phyloP scores from a whole-genome alignment of 306 rosid species.

The Nissolia schottii region DNA sequence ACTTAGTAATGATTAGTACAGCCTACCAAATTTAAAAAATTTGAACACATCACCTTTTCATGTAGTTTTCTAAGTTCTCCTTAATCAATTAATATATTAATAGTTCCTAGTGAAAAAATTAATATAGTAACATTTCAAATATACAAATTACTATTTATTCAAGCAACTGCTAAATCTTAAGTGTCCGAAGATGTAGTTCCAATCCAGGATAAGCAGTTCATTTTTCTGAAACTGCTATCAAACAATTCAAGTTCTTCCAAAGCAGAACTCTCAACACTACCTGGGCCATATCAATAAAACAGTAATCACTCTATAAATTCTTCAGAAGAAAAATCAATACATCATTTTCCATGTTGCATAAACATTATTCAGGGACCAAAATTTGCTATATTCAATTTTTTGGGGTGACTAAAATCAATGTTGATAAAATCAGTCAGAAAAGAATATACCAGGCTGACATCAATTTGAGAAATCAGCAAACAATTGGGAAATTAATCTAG shows the following conservation, averaged over 20 bases:
- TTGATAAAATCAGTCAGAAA: conserved; percentile 16
- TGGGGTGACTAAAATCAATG: conserved; percentile 21
- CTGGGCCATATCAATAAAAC: not conserved
- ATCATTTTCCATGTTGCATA: conserved; percentile 16
- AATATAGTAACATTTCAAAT: too few species aligned
- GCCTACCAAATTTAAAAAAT: too few species aligned
- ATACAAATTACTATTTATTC: too few species aligned
- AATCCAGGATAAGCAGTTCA: not conserved
- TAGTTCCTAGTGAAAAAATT: too few species aligned
- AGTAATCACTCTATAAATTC: conserved; percentile 23
- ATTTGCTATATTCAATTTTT: conserved; percentile 20
- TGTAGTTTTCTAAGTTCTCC: too few species aligned
- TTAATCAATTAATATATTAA: too few species aligned
- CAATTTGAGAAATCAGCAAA: not conserved
- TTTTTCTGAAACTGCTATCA: not conserved
- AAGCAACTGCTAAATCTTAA: too few species aligned
- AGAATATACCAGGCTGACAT: conserved; percentile 21
- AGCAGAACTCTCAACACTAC: not conserved
- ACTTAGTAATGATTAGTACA: too few species aligned
- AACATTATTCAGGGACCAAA: conserved; percentile 30
- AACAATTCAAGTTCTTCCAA: not conserved
- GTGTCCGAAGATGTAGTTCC: not conserved
- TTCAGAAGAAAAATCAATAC: not conserved
- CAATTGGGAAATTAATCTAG: conserved; percentile 44
- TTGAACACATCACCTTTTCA: too few species aligned